A percentile compares a stretch with the other conserved stretches of the same genome.
phyloP scores from a whole-genome alignment of 257 asterid genomes.

The Asclepias syriaca region DNA sequence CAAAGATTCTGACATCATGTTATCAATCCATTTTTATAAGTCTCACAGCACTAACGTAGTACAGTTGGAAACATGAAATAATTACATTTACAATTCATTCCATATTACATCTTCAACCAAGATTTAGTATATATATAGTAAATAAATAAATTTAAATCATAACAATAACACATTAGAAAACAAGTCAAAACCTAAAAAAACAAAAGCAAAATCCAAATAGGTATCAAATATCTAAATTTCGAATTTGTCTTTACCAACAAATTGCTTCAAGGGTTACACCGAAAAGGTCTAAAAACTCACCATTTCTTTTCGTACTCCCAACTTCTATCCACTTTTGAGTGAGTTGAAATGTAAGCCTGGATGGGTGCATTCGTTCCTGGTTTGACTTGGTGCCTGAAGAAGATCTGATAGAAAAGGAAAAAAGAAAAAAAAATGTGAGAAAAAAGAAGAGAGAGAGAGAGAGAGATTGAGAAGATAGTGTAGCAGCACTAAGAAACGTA shows the following conservation, averaged over 20 bases:
- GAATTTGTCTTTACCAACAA: not conserved
- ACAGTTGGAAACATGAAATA: not conserved
- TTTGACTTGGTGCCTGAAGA: not conserved
- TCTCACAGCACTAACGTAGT: not conserved
- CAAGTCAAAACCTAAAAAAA: too few species aligned
- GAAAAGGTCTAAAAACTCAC: not conserved
- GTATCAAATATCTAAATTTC: too few species aligned
- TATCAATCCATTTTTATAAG: not conserved
- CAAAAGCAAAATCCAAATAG: too few species aligned
- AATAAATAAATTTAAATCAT: too few species aligned
- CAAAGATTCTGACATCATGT: not conserved
- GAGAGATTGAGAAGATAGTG: not conserved
- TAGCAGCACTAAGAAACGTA: conserved; percentile 28
- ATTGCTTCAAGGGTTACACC: not conserved
- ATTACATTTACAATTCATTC: not conserved
- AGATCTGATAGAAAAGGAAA: not conserved
- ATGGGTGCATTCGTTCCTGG: not conserved
- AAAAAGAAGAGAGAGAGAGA: not conserved
- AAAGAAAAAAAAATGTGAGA: too few species aligned
- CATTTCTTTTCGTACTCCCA: not conserved
- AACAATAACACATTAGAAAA: too few species aligned
- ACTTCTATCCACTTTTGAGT: not conserved
- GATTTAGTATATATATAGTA: too few species aligned
- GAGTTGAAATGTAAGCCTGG: too few species aligned
- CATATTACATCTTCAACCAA: too few species aligned